phyloP scores from a whole-genome alignment of 2,329 filamentous ascomycete species.

The Fusarium buharicum region DNA sequence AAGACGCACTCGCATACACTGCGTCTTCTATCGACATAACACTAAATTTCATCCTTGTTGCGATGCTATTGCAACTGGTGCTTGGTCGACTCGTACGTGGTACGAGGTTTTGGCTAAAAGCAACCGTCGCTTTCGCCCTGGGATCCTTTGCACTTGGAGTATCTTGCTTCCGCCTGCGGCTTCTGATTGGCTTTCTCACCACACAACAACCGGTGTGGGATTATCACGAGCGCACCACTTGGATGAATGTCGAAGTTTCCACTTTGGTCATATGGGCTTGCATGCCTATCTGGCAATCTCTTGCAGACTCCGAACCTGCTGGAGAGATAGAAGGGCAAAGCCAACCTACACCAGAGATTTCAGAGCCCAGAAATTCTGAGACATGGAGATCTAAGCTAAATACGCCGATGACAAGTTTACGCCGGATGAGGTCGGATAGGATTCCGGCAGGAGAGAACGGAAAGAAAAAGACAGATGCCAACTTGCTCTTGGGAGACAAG shows the following conservation, averaged over 20 bases:
- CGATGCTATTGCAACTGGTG: constrained; percentile 55
- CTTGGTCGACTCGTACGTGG: constrained; percentile 53
- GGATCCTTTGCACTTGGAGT: constrained; percentile 55
- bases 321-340: constrained; percentile 6
- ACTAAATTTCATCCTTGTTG: constrained; percentile 58
- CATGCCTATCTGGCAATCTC: constrained; percentile 51
- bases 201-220: constrained; percentile 56
- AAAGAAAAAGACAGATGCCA: constrained; percentile 41
- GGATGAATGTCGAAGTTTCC: constrained; percentile 57
- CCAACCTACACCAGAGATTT: constrained; percentile 33
- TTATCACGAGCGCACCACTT: constrained; percentile 55
- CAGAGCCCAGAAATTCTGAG: constrained; percentile 1
- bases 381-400: constrained; percentile 5
- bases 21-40: constrained; percentile 59
- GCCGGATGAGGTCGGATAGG: neutral
- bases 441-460: constrained; percentile 19
- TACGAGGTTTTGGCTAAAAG: constrained; percentile 56
- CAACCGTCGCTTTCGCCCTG: constrained; percentile 57
- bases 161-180: constrained; percentile 51
- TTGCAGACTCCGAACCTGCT: neutral
- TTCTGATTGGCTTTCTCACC: constrained; percentile 45
- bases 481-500: constrained; percentile 48
- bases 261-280: constrained; percentile 56
- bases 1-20: constrained; percentile 52
- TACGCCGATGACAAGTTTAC: constrained; percentile 10